A percentile compares a stretch with the other conserved stretches of the same genome.
phyloP scores from a whole-genome alignment of 2,329 filamentous ascomycete species.

The Verticillium dahliae region DNA sequence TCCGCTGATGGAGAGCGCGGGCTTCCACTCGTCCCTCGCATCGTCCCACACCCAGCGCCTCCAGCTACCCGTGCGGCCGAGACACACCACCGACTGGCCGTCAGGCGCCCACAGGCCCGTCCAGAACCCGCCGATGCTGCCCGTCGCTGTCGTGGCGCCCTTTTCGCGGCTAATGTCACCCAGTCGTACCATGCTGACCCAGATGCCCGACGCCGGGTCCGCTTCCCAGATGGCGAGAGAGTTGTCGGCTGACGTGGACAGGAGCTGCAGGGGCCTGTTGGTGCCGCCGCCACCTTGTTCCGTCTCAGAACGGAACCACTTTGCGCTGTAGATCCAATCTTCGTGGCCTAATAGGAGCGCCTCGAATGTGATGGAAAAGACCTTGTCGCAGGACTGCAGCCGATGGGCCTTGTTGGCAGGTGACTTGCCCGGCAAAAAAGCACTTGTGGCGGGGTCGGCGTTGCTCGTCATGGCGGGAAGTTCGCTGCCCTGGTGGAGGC shows the following conservation, averaged over 20 bases:
- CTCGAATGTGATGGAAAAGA: constrained; percentile 85
- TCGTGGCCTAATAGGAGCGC: constrained; percentile 91
- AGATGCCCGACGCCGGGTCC: constrained; percentile 78
- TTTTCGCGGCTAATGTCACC: constrained; percentile 94
- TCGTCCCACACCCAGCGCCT: constrained; percentile 68
- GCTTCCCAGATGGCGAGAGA: constrained; percentile 90
- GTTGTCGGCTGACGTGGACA: constrained; percentile 92
- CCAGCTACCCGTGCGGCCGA: constrained; percentile 93
- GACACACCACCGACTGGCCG: constrained; percentile 67
- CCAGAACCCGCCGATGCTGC: constrained; percentile 95
- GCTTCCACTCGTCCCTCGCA: constrained; percentile 63
- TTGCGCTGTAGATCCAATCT: constrained; percentile 93
- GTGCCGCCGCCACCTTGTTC: constrained; percentile 22
- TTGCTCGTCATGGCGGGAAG: constrained; percentile 49
- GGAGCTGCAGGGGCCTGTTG: constrained; percentile 50
- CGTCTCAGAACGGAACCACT: constrained; percentile 55
- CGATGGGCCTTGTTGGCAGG: constrained; percentile 86
- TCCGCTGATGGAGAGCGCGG: constrained; percentile 71
- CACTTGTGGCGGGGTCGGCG: constrained; percentile 51
- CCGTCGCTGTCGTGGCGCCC: constrained; percentile 91
- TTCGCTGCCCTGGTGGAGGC: constrained; percentile 65
- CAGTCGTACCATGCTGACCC: constrained; percentile 78
- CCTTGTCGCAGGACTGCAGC: constrained; percentile 53
- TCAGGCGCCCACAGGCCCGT: constrained; percentile 85
- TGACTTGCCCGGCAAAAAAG: constrained; percentile 59